These are phyloP conservation scores for Xenosphaeropsis pyriputrescens DNA, from an alignment of 2,329 filamentous ascomycete species.

Conservation along the genomic window DNA sequence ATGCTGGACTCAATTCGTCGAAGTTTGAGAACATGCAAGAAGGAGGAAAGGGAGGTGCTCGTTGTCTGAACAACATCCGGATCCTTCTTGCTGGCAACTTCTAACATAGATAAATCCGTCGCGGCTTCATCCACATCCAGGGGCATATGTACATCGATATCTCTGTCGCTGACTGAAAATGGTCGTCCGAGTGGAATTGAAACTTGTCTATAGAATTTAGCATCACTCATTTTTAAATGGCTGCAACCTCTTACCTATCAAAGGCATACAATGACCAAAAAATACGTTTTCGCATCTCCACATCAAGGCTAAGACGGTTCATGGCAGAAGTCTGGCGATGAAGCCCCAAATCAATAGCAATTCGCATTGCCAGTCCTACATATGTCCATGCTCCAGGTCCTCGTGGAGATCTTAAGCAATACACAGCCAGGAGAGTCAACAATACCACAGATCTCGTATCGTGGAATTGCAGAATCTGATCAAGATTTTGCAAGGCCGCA, in stretches of 20 bases:
- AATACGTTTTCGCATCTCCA: not conserved
- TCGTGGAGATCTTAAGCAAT: constrained; percentile 1
- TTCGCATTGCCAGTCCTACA: constrained; percentile 2
- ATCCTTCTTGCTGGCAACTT: too few species aligned
- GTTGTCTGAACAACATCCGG: too few species aligned
- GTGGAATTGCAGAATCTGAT: constrained; percentile 1
- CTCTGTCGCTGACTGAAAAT: not conserved
- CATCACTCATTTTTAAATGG: too few species aligned
- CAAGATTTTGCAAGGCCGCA: constrained; percentile 1
- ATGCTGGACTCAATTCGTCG: constrained; percentile 4
- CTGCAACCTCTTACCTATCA: not conserved
- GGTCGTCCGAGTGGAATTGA: not conserved
- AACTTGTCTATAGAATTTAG: not conserved
- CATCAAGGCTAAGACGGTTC: not conserved
- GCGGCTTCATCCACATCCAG: not conserved
- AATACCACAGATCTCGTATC: constrained; percentile 1
- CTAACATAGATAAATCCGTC: not conserved
- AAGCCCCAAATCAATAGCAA: not conserved
- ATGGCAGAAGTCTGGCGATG: not conserved
- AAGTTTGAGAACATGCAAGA: constrained; percentile 1
- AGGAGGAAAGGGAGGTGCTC: constrained; percentile 9
- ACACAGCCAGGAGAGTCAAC: constrained; percentile 1
- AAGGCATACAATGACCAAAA: not conserved
- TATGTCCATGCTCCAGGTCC: constrained; percentile 1
- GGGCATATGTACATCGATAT: not conserved